Evolutionary conservation across 2,329 filamentous ascomycete genomes (phyloP), one percentile per base, ranked within the genome.

Genomic region (Byssothecium circinans): DNA sequence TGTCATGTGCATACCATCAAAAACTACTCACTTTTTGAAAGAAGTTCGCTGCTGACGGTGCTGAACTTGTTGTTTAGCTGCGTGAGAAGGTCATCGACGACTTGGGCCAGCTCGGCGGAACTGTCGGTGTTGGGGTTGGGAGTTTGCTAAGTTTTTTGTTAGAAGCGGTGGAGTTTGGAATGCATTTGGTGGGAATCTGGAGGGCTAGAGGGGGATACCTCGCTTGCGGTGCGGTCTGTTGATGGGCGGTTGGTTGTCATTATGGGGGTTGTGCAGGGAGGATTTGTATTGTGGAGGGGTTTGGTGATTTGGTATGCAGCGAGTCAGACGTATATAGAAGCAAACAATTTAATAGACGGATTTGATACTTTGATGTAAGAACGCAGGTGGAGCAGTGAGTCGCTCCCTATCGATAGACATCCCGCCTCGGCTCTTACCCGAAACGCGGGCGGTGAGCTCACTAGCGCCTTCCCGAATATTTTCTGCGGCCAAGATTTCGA

Each of bases 61-160:
- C 88, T 85, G 69, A 96, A 96, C 69, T 95, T 95, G 70, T 83
- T 86, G 42, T 88, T 89, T 0, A 96, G 75, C 37, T 89, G 86
- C 66, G 91, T 90, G 3, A 96, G 77, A 2, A 96, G 80, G 33
- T 96, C 89, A 60, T 96, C 91, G 1, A 96, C 86, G 1, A 91
- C 89, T 3, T 83, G 83, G 2, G 85, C 85, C 47, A 95, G 81
- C 65, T 92, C 87, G 35, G 81, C 77, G 8, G 65, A 67, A 43
- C 56, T 56, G 47, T 71, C 68, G 23, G 49, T 51, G 27, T 52
- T 58, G 14, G 60, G 50, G 38, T 56, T 52, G 15, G 60, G 43
- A 0, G 64, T 57, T 60, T 45, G 3, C 14, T 18, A 5, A 4
- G 12, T 8, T 17, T 15, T 12, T 3, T 22, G 34, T 52, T 41